phyloP scores from a whole-genome alignment of 2,329 filamentous ascomycete genomes.

The Amauroascus niger region DNA sequence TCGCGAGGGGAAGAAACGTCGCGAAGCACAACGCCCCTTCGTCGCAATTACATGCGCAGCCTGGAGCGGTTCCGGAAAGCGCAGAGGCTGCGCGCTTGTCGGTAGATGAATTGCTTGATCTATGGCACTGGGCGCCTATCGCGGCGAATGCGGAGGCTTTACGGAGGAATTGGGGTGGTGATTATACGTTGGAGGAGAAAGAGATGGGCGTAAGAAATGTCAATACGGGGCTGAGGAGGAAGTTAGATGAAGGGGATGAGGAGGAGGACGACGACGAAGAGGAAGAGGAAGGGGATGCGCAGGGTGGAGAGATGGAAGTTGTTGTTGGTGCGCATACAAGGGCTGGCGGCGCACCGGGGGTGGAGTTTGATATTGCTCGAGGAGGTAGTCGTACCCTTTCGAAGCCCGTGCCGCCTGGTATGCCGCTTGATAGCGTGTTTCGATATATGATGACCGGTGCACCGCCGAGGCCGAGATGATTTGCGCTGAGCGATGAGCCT shows the following conservation, averaged over 20 bases:
- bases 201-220: conserved; percentile 58
- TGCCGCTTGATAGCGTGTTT: conserved; percentile 41
- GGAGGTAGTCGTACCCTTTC: conserved; percentile 21
- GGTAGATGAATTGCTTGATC: conserved; percentile 44
- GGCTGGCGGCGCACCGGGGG: conserved; percentile 22
- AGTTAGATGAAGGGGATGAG: conserved; percentile 47
- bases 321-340: conserved; percentile 29
- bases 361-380: conserved; percentile 30
- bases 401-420: conserved; percentile 22
- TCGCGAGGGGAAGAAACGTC: conserved; percentile 52
- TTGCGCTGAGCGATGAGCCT: neutral
- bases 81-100: conserved; percentile 24
- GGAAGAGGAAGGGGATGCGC: conserved; percentile 40
- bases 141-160: conserved; percentile 39
- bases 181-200: conserved; percentile 63
- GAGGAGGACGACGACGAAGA: conserved; percentile 42
- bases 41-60: neutral
- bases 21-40: conserved; percentile 15
- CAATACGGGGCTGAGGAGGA: conserved; percentile 57
- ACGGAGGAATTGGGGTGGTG: conserved; percentile 47
- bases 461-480: conserved; percentile 17
- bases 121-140: conserved; percentile 52
- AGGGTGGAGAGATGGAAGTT: conserved; percentile 35
- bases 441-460: conserved; percentile 44
- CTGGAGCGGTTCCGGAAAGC: neutral